phyloP scores from a whole-genome alignment of 2,329 filamentous ascomycete species.

The Hawksworthiomyces lignivorus region DNA sequence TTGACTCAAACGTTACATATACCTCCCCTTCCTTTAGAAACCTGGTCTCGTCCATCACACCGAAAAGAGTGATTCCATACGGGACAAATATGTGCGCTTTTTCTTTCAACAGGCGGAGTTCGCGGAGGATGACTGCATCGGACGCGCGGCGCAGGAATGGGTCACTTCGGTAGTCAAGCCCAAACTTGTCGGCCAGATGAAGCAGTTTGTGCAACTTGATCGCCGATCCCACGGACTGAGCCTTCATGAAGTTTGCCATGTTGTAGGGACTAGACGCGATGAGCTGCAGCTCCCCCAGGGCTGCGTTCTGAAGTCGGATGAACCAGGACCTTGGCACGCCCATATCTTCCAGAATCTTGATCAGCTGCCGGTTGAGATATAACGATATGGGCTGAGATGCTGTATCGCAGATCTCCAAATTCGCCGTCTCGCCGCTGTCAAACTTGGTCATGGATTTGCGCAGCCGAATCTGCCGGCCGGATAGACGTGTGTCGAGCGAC shows the following conservation, averaged over 20 bases:
- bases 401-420: constrained; percentile 66
- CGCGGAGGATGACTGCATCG: constrained; percentile 61
- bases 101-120: constrained; percentile 69
- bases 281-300: constrained; percentile 50
- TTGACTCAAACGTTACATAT: constrained; percentile 43
- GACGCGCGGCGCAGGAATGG: constrained; percentile 62
- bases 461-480: constrained; percentile 51
- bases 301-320: constrained; percentile 53
- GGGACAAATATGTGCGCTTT: constrained; percentile 66
- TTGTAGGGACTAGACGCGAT: constrained; percentile 53
- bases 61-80: constrained; percentile 68
- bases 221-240: constrained; percentile 51
- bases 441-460: constrained; percentile 79
- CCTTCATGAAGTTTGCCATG: constrained; percentile 58
- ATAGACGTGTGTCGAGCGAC: constrained; percentile 54
- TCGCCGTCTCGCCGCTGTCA: constrained; percentile 39
- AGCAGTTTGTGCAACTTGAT: constrained; percentile 58
- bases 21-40: constrained; percentile 60
- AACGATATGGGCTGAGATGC: constrained; percentile 60
- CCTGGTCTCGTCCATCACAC: constrained; percentile 75
- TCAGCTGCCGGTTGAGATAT: constrained; percentile 69
- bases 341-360: constrained; percentile 82
- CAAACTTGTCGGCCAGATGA: constrained; percentile 46
- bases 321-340: constrained; percentile 53
- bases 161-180: constrained; percentile 60